phyloP scores from a whole-genome alignment of 139 green algal species.

The Chlamydomonas schloesseri region DNA sequence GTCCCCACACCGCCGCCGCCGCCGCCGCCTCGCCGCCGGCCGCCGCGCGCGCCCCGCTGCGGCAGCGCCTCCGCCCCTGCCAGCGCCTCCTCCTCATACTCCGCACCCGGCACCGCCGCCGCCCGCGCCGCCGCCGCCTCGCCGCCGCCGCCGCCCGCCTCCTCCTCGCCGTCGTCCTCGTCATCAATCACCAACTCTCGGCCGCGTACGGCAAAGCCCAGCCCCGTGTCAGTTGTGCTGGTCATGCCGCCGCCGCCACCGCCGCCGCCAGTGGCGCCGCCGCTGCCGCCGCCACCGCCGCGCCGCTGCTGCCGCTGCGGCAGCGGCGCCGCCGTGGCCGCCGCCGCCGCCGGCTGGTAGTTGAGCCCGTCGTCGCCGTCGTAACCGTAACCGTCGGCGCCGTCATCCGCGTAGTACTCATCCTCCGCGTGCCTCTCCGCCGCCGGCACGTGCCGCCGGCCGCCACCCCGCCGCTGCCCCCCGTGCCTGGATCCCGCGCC shows the following conservation, averaged over 20 bases:
- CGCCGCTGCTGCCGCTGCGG: not conserved
- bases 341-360: not conserved
- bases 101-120: not conserved
- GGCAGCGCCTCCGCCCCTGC: slow-evolving; percentile 13
- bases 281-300: not conserved
- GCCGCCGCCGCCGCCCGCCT: not conserved
- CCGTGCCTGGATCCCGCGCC: not conserved
- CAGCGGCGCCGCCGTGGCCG: not conserved
- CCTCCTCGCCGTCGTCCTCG: not conserved
- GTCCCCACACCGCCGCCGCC: not conserved
- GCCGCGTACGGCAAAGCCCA: not conserved
- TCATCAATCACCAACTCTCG: slow-evolving; percentile 31
- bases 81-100: not conserved
- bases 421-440: too few relatives aligned
- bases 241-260: not conserved
- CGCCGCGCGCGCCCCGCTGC: slow-evolving; percentile 1
- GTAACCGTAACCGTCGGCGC: not conserved
- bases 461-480: not conserved
- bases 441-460: too few relatives aligned
- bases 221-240: not conserved
- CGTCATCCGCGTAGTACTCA: not conserved
- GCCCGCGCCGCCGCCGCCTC: not conserved
- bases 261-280: not conserved
- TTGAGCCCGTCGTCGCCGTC: not conserved
- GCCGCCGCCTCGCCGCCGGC: not conserved